Evolutionary conservation across 2,329 filamentous ascomycete genomes (phyloP).

Genomic region (Phaeosphaeria sp.): DNA sequence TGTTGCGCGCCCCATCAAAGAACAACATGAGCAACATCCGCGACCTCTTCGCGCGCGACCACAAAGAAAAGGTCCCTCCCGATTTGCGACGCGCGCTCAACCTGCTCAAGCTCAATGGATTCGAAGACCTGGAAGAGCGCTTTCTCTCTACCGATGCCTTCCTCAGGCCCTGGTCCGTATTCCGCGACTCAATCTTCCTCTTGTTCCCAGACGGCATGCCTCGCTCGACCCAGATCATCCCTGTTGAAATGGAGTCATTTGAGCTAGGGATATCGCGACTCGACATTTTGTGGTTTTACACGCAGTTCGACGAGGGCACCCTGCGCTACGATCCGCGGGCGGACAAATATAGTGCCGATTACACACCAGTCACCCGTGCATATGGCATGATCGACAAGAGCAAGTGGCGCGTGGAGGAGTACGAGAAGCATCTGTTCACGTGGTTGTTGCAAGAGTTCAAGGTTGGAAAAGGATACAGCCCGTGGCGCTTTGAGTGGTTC

Average conservation of each 20-base stretch:
- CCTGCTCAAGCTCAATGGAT: slow-evolving; percentile 24
- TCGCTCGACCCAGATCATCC: slow-evolving; percentile 11
- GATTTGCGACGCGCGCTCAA: slow-evolving; percentile 32
- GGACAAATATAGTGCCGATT: slow-evolving; percentile 16
- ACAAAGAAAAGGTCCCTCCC: slow-evolving; percentile 20
- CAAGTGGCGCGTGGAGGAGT: slow-evolving; percentile 31
- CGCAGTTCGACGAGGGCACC: slow-evolving; percentile 34
- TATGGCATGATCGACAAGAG: slow-evolving; percentile 34
- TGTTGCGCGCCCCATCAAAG: slow-evolving; percentile 8
- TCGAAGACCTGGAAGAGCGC: slow-evolving; percentile 33
- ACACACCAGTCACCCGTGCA: slow-evolving; percentile 14
- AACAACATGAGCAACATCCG: slow-evolving; percentile 17
- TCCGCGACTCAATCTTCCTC: slow-evolving; percentile 37
- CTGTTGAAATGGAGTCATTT: not conserved
- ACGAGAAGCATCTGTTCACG: slow-evolving; percentile 41
- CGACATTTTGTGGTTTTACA: slow-evolving; percentile 43
- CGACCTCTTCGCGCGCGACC: slow-evolving; percentile 17
- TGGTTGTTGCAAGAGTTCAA: slow-evolving; percentile 43
- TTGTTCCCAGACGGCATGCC: slow-evolving; percentile 17
- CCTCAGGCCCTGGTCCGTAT: slow-evolving; percentile 38
- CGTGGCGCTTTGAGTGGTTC: slow-evolving; percentile 37
- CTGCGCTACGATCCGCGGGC: slow-evolving; percentile 34
- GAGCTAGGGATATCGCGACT: slow-evolving; percentile 20
- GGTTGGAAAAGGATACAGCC: slow-evolving; percentile 38
- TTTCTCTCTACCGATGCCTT: slow-evolving; percentile 39